Conservation (phyloP, 225 moss, liverwort and hornwort genomes). For the Takakia lepidozioides region DNA sequence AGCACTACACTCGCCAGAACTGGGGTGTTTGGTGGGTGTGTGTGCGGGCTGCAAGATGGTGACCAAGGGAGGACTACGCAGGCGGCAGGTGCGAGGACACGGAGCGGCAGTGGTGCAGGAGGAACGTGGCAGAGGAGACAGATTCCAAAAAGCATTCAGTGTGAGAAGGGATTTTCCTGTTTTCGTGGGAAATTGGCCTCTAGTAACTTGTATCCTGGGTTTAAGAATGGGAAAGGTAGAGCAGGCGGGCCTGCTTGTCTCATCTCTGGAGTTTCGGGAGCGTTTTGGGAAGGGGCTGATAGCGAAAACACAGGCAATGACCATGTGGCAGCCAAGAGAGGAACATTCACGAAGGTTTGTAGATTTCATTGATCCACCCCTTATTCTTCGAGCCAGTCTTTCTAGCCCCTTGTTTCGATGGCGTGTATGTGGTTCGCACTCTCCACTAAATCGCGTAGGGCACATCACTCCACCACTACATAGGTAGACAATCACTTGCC, state of each 20-base stretch:
- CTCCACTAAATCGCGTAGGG: no score
- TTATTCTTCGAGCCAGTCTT: no score
- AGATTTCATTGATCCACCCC: no score
- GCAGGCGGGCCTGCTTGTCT: neutral
- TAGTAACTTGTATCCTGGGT: neutral
- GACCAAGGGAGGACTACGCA: neutral
- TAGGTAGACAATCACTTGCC: no score
- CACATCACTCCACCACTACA: no score
- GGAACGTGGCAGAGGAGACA: neutral
- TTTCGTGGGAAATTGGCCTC: neutral
- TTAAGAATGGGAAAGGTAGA: neutral
- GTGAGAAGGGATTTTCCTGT: neutral
- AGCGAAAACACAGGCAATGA: conserved; percentile 2
- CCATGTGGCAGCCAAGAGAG: conserved; percentile 3
- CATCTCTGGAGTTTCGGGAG: neutral
- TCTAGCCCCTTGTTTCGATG: no score
- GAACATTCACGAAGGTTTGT: no score
- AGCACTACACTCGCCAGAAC: neutral
- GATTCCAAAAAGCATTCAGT: neutral
- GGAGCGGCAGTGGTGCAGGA: neutral
- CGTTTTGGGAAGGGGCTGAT: conserved; percentile 9
- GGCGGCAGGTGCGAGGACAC: neutral
- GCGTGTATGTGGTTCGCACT: no score
- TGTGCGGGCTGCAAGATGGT: neutral
- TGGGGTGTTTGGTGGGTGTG: neutral